Evolutionary conservation across 768 basidiomycete genomes (phyloP).

Genomic region (Rossbeevera mucosa): DNA sequence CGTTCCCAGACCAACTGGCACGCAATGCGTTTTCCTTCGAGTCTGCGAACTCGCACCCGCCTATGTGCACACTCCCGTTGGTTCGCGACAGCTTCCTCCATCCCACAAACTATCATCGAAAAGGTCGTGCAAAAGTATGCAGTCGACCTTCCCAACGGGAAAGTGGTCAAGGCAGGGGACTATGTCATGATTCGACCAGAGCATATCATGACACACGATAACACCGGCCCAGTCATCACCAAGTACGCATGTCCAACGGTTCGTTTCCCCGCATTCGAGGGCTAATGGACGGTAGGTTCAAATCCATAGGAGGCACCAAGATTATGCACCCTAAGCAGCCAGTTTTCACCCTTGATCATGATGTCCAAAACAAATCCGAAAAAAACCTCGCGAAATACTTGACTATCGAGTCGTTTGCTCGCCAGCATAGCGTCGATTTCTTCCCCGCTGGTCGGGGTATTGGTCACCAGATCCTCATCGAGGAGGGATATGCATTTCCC

Average conservation of each 20-base stretch:
- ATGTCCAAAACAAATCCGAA: conserved; percentile 89
- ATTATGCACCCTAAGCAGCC: conserved; percentile 79
- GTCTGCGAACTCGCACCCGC: conserved; percentile 5
- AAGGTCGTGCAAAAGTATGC: conserved; percentile 98
- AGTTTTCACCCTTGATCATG: conserved; percentile 97
- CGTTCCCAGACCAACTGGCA: too few relatives aligned
- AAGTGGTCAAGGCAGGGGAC: conserved; percentile 87
- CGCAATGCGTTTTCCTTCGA: conserved; percentile 6
- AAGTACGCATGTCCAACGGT: conserved; percentile 54
- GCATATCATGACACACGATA: conserved; percentile 98
- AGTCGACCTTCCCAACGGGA: conserved; percentile 78
- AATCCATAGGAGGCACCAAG: conserved; percentile 85
- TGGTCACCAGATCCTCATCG: conserved; percentile 94
- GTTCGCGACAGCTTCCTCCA: conserved; percentile 32
- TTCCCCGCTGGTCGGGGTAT: conserved; percentile 98
- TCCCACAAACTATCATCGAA: conserved; percentile 88
- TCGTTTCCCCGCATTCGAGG: conserved; percentile 1
- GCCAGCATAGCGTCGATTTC: conserved; percentile 83
- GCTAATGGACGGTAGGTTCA: conserved; percentile 57
- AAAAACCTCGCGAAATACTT: conserved; percentile 94
- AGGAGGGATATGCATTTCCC: conserved; percentile 98
- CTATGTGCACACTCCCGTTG: conserved; percentile 11
- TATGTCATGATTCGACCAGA: conserved; percentile 99
- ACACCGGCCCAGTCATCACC: conserved; percentile 96
- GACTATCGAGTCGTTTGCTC: conserved; percentile 86